Evolutionary conservation across 2,329 filamentous ascomycete species (phyloP), one percentile per base, ranked within the genome.

Genomic region (Chrysosporium queenslandicum): DNA sequence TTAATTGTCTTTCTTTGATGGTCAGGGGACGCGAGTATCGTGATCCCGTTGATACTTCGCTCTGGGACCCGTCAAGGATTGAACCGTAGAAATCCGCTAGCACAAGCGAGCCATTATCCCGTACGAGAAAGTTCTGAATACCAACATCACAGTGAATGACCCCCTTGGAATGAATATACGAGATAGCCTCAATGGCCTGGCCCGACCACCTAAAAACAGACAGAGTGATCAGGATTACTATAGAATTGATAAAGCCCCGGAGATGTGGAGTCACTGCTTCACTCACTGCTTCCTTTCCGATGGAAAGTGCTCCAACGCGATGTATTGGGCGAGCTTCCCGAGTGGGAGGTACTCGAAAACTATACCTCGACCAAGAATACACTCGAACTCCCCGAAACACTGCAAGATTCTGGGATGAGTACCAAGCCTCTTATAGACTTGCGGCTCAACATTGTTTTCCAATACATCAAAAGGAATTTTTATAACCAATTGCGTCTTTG

Each of bases 111-210:
- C 51, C 45, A 27, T 49, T 21, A 6, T 53, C 27, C 25, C 29
- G 32, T 2, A 49, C 14, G 11, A 53, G 45, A 27, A 53, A 53
- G 27, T 49, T 53, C n/a, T 49, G 43, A 25, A 21, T 25, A 27
- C 51, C 45, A n/a, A 53, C 16, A 36, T 53, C 51, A 36, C 32
- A 48, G 18, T 53, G 51, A 23, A 53, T 53, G 21, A 53, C 27
- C 14, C 27, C 27, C 41, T 53, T 53, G 5, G 51, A 48, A 42
- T 53, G 51, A 37, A 53, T 53, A n/a, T 49, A 49, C 18, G n/a
- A 23, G 21, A 49, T 21, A 25, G 51, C 51, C 20, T 53, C 45
- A n/a, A 41, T 25, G 6, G 51, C 43, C 37, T 53, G 51, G 11
- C 18, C 30, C 12, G 51, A 16, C 51, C 51, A 53, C 4, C 51